Conservation (phyloP, 176 grass and related monocot species). For the Coix lacrymajobi region DNA sequence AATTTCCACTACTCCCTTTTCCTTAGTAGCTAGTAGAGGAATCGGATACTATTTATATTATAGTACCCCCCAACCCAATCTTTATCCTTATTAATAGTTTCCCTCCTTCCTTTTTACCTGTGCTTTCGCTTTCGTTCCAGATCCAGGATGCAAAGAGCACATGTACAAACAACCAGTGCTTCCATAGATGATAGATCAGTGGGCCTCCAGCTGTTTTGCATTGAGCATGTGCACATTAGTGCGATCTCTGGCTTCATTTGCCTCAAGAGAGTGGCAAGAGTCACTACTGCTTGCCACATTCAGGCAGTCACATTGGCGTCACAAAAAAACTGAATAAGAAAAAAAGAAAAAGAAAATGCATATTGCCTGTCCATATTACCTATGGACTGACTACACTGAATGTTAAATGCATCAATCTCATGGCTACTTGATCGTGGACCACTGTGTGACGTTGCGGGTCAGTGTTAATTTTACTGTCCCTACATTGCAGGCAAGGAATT, state of each 20-base stretch:
- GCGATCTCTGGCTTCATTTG: not conserved
- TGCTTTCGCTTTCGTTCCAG: slow-evolving; percentile 37
- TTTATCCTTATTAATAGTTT: slow-evolving; percentile 33
- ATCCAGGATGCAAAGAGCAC: slow-evolving; percentile 28
- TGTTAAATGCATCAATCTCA: not conserved
- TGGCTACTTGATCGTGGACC: not conserved
- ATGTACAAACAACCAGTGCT: not conserved
- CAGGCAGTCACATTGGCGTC: not conserved
- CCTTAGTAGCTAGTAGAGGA: not conserved
- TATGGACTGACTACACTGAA: not conserved
- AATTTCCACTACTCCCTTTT: not conserved
- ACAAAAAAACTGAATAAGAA: not conserved
- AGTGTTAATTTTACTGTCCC: not conserved
- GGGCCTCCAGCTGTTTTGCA: slow-evolving; percentile 8
- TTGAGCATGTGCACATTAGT: slow-evolving; percentile 27
- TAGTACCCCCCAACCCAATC: not conserved
- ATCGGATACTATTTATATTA: slow-evolving; percentile 20
- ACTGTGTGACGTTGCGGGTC: not conserved
- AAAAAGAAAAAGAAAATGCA: not conserved
- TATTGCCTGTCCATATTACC: not conserved
- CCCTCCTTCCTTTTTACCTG: not conserved
- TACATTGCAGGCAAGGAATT: slow-evolving; percentile 61
- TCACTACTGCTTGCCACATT: not conserved
- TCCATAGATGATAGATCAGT: not conserved
- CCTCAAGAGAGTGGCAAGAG: not conserved